A percentile compares a stretch with the other conserved stretches of the same genome.
Evolutionary conservation across 345 rosid genomes (phyloP).

Genomic region (Eucalyptus sideroxylon): DNA sequence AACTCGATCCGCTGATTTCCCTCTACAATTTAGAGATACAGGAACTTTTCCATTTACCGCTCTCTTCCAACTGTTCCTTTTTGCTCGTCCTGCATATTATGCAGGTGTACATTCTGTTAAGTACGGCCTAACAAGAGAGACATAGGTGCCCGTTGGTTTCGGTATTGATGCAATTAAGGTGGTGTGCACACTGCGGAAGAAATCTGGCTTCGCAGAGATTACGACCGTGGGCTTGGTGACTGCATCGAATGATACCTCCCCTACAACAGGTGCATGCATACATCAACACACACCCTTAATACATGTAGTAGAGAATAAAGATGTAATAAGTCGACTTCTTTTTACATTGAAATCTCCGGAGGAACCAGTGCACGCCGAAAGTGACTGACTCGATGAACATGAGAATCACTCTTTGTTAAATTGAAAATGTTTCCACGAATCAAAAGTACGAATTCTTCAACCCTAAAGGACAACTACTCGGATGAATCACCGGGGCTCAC

Average conservation of each 20-base stretch:
- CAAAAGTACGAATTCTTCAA: background rate
- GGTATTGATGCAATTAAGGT: background rate
- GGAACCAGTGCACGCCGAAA: background rate
- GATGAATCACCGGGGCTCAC: background rate
- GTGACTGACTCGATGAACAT: background rate
- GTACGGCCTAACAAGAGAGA: too few relatives aligned
- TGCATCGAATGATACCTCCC: background rate
- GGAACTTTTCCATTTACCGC: too few relatives aligned
- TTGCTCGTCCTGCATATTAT: too few relatives aligned
- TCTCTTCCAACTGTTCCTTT: too few relatives aligned
- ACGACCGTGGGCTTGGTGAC: background rate
- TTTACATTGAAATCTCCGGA: background rate
- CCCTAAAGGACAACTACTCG: background rate
- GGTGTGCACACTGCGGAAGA: background rate
- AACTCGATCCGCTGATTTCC: too few relatives aligned
- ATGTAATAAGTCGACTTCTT: background rate
- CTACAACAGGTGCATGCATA: background rate
- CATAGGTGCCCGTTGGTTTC: too few relatives aligned
- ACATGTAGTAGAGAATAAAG: background rate
- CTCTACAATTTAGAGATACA: too few relatives aligned
- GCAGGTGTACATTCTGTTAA: too few relatives aligned
- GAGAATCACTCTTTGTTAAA: background rate
- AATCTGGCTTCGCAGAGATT: background rate
- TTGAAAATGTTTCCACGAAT: background rate
- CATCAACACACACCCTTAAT: background rate